phyloP scores from a whole-genome alignment of 441 rosid species.

The Corymbia citriodora region DNA sequence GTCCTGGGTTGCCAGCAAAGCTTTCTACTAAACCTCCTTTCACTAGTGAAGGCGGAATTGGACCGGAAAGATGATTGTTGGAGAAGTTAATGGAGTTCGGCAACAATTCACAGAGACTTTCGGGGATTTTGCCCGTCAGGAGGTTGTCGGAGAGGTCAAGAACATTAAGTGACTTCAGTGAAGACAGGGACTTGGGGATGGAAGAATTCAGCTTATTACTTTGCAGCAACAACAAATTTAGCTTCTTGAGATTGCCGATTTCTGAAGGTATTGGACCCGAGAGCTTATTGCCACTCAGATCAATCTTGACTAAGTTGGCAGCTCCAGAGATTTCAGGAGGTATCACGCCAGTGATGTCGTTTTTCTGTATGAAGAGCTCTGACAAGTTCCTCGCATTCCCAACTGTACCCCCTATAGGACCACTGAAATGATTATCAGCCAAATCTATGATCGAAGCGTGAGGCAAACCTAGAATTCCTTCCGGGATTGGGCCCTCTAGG shows the following conservation, averaged over 20 bases:
- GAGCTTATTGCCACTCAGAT: conserved; percentile 68
- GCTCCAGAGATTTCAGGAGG: conserved; percentile 72
- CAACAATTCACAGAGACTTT: conserved; percentile 48
- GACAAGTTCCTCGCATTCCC: conserved; percentile 71
- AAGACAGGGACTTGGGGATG: conserved; percentile 65
- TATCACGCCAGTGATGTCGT: conserved; percentile 57
- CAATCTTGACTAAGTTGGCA: conserved; percentile 75
- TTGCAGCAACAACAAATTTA: conserved; percentile 69
- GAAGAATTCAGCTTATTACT: conserved; percentile 58
- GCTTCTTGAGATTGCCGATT: conserved; percentile 61
- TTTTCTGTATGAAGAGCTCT: conserved; percentile 74
- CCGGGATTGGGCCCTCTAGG: conserved; percentile 58
- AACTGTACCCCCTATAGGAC: conserved; percentile 46
- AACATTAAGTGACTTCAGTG: conserved; percentile 67
- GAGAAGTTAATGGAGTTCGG: conserved; percentile 80
- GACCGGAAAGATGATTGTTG: conserved; percentile 77
- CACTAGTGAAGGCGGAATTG: conserved; percentile 64
- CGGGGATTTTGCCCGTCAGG: conserved; percentile 74
- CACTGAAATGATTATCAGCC: conserved; percentile 59
- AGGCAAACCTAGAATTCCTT: conserved; percentile 65
- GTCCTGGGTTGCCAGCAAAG: conserved; percentile 80
- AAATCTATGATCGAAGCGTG: conserved; percentile 83
- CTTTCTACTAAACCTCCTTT: conserved; percentile 74
- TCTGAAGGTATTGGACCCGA: conserved; percentile 81
- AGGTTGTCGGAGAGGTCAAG: conserved; percentile 82